A percentile compares a stretch with the other conserved stretches of the same genome.
Evolutionary conservation across 805 yeast genomes (phyloP).

Genomic region (Saturnispora besseyi): DNA sequence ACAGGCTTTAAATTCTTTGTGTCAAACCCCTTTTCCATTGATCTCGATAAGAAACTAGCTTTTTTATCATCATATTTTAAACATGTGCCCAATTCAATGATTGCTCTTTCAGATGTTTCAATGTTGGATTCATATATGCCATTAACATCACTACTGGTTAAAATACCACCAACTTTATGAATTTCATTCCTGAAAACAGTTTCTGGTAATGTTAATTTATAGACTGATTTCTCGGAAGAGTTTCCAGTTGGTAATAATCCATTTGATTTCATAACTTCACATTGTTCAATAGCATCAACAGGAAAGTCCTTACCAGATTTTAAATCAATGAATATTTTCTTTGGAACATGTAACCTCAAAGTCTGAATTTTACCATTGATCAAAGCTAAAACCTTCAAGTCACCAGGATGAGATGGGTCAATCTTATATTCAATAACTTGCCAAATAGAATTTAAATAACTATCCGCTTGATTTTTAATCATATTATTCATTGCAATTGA

Average conservation of each 20-base stretch:
- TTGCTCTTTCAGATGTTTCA: constrained; percentile 58
- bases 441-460: constrained; percentile 74
- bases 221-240: constrained; percentile 39
- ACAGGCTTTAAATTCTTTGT: constrained; percentile 41
- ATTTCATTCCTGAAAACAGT: constrained; percentile 45
- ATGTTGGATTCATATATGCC: constrained; percentile 76
- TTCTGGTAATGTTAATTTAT: constrained; percentile 64
- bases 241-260: constrained; percentile 67
- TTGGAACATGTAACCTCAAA: constrained; percentile 64
- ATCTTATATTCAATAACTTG: constrained; percentile 64
- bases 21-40: constrained; percentile 79
- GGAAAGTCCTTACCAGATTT: constrained; percentile 32
- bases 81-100: constrained; percentile 68
- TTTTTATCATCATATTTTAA: constrained; percentile 60
- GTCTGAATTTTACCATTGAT: constrained; percentile 68
- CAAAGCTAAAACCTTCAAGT: constrained; percentile 58
- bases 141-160: constrained; percentile 50
- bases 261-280: constrained; percentile 48
- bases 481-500: constrained; percentile 59
- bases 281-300: constrained; percentile 33
- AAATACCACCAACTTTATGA: constrained; percentile 48
- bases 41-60: constrained; percentile 80
- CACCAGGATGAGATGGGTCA: constrained; percentile 57
- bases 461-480: constrained; percentile 71
- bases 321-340: constrained; percentile 61